These are phyloP conservation scores for Fusarium newnesense DNA, from an alignment of 2,329 filamentous ascomycete species.

Conservation along the genomic window DNA sequence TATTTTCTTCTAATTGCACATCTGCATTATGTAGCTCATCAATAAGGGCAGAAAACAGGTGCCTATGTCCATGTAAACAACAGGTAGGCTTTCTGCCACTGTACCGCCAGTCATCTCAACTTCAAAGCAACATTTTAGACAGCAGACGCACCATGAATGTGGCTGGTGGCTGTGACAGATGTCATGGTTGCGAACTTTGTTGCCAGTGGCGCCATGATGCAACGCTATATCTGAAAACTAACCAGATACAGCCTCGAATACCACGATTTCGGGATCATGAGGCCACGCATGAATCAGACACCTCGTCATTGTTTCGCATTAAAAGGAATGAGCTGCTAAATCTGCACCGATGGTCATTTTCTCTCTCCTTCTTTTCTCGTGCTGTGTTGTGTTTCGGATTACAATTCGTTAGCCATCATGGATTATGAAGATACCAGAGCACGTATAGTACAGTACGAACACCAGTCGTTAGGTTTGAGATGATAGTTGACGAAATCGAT, in stretches of 20 bases:
- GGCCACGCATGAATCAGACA: constrained; percentile 9
- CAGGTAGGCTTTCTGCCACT: accelerated
- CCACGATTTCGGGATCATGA: neutral
- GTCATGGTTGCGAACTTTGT: neutral
- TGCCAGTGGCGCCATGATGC: constrained; percentile 8
- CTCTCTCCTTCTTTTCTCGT: accelerated
- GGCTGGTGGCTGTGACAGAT: neutral
- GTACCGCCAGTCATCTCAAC: accelerated
- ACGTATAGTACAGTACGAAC: neutral
- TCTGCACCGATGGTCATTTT: accelerated
- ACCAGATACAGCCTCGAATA: neutral
- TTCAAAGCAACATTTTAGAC: too few relatives aligned
- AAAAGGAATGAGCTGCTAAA: neutral
- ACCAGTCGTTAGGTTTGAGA: accelerated
- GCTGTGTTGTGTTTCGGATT: too few relatives aligned
- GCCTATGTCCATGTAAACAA: too few relatives aligned
- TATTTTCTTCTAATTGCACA: accelerated
- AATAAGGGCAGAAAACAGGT: accelerated
- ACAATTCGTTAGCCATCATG: neutral
- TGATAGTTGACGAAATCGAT: neutral
- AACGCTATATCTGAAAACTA: neutral
- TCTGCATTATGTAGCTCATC: neutral
- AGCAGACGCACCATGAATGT: accelerated
- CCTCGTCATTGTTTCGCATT: neutral
- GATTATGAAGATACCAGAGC: neutral